These are phyloP conservation scores for Dioszegia hungarica DNA, from an alignment of 768 basidiomycete genomes.

Conservation along the genomic window DNA sequence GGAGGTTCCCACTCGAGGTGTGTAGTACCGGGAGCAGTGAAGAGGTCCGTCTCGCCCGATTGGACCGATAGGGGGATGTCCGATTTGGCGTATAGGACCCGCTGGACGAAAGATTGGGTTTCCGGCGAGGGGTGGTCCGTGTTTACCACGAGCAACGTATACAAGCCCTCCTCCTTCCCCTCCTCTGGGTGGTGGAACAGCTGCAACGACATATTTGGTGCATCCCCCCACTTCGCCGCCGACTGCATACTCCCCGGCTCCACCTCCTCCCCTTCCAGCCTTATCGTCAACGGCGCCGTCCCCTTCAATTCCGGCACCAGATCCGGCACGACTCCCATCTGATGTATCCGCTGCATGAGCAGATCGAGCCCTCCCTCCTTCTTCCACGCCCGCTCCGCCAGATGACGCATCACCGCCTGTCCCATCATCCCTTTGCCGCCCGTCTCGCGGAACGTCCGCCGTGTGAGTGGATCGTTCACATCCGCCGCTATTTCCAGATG, in stretches of 20 bases:
- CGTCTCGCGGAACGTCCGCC: conserved; percentile 73
- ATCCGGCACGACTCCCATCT: conserved; percentile 89
- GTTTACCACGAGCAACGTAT: conserved; percentile 85
- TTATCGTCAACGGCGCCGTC: conserved; percentile 62
- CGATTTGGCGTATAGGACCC: conserved; percentile 53
- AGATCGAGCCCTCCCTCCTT: conserved; percentile 77
- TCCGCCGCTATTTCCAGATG: conserved; percentile 73
- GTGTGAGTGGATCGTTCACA: conserved; percentile 73
- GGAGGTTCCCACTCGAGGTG: conserved; percentile 69
- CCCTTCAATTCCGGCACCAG: conserved; percentile 68
- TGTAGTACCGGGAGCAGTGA: conserved; percentile 23
- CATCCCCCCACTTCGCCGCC: conserved; percentile 58
- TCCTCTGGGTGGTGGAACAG: conserved; percentile 69
- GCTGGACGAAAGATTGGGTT: conserved; percentile 55
- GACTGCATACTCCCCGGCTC: conserved; percentile 28
- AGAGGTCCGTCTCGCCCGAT: conserved; percentile 26
- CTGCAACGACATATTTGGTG: conserved; percentile 65
- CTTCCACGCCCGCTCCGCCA: conserved; percentile 79
- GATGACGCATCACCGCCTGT: conserved; percentile 54
- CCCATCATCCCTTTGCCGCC: conserved; percentile 48
- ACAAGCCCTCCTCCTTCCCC: conserved; percentile 56
- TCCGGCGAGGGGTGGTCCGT: conserved; percentile 78
- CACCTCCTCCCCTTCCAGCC: background rate
- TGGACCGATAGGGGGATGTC: conserved; percentile 50
- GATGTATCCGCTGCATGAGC: conserved; percentile 89